Evolutionary conservation across 202 grass and related monocot species (phyloP).

Genomic region (Schoenoplectus triqueter): DNA sequence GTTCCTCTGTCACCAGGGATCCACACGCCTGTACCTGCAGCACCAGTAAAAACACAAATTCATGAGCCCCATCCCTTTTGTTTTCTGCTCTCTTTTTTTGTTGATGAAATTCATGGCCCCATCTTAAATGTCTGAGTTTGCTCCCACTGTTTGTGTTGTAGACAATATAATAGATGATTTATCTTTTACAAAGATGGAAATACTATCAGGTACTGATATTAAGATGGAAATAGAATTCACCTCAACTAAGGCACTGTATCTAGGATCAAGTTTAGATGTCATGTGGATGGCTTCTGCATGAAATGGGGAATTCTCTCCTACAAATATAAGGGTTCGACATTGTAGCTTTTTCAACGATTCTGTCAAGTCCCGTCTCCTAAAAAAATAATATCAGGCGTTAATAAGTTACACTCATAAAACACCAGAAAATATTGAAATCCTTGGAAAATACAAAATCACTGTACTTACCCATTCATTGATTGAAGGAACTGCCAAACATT

Average conservation of each 20-base stretch:
- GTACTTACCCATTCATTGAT: slow-evolving; percentile 65
- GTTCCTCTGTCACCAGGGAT: slow-evolving; percentile 85
- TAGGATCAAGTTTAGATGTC: slow-evolving; percentile 74
- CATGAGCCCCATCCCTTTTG: not conserved
- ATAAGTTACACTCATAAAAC: slow-evolving; percentile 18
- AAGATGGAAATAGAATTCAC: slow-evolving; percentile 46
- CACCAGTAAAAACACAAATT: slow-evolving; percentile 36
- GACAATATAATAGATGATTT: not conserved
- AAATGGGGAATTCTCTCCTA: slow-evolving; percentile 86
- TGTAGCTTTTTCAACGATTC: slow-evolving; percentile 76
- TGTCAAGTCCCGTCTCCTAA: slow-evolving; percentile 76
- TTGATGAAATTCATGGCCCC: slow-evolving; percentile 1
- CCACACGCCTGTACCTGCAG: slow-evolving; percentile 90
- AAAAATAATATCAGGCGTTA: slow-evolving; percentile 9
- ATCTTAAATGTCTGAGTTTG: not conserved
- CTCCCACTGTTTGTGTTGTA: not conserved
- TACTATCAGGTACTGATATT: not conserved
- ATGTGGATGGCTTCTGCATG: slow-evolving; percentile 74
- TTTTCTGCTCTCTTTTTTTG: not conserved
- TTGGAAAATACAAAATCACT: slow-evolving; percentile 22
- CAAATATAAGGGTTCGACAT: slow-evolving; percentile 86
- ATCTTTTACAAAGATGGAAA: not conserved
- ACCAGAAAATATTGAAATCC: not conserved
- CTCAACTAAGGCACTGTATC: slow-evolving; percentile 90
- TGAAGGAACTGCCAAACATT: slow-evolving; percentile 89